Base-by-base conservation (phyloP, 352 stramenopile species). In the Blastocystis sp. region DNA sequence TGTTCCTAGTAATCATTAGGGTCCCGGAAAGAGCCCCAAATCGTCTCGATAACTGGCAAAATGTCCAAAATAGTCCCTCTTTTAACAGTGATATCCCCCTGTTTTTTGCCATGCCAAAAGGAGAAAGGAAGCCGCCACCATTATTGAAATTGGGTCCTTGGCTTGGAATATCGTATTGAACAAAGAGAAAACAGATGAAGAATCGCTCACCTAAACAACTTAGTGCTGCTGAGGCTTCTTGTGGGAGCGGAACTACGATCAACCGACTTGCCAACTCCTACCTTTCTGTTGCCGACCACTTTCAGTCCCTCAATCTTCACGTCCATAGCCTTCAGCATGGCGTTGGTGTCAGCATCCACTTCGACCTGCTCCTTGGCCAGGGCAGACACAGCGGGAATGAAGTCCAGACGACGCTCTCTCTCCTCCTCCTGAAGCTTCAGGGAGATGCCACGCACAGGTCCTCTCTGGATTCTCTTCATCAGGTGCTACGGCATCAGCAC, bases 341-440 rank as follows among this genome's bases (percentile, higher is more conserved):
- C 95, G 89, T 96, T 93, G 73, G 96, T 99, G 90, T 98, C 96
- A 87, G 92, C 92, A 91, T 99, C 96, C 89, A 99, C 97, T 88
- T 96, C 91, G 88, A 99, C 95, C 89, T 89, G 92, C 76, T 94
- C 92, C 86, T 90, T 93, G 88, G 95, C 91, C 88, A 96, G 94
- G 88, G 92, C 93, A 89, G 92, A 96, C 46, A 98, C 95, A 88
- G 98, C 95, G 53, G 96, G 96, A 6, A 99, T 96, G 90, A 98
- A 99, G 92, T 99, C 96, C 91, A 99, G 94, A 88, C 96, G 93
- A 61, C 96, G 92, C 90, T 99, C 96, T 87, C 96, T 93, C 91
- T 99, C 96, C 91, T 99, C 96, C 90, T 99, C 96, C 91, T 99
- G 96, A 53, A 99, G 91, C 92, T 99, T 99, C 85, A 99, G 92